phyloP scores from a whole-genome alignment of 192 early-diverging fungal genomes.

The Linnemannia exigua region DNA sequence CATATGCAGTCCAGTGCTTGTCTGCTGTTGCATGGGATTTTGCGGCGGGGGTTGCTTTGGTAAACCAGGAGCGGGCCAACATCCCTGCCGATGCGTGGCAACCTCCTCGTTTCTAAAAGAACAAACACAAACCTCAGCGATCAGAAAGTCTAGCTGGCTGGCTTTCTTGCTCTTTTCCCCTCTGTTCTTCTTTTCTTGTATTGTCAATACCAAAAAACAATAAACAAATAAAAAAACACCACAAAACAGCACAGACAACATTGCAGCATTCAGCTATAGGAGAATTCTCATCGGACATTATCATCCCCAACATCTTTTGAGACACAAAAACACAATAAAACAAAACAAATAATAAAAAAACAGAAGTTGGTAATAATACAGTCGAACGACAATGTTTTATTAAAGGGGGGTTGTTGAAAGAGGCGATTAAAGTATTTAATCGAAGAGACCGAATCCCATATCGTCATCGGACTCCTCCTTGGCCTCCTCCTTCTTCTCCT shows the following conservation, averaged over 20 bases:
- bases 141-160: too few species aligned
- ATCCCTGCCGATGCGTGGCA: constrained; percentile 26
- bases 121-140: background rate
- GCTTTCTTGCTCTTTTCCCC: too few species aligned
- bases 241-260: too few species aligned
- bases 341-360: background rate
- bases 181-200: too few species aligned
- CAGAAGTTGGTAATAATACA: background rate
- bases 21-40: constrained; percentile 43
- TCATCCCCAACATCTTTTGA: too few species aligned
- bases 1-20: constrained; percentile 48
- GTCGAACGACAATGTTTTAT: background rate
- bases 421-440: constrained; percentile 71
- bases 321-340: too few species aligned
- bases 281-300: too few species aligned
- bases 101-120: background rate
- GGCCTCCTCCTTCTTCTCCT: constrained; percentile 91
- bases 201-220: too few species aligned
- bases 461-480: constrained; percentile 92
- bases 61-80: constrained; percentile 22
- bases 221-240: too few species aligned
- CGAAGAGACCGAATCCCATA: constrained; percentile 99
- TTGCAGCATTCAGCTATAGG: too few species aligned
- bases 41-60: constrained; percentile 21
- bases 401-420: background rate